Percentiles rank a stretch among this genome's conserved stretches.
Evolutionary conservation across 257 asterid species (phyloP).

Genomic region (Cruciata laevipes): DNA sequence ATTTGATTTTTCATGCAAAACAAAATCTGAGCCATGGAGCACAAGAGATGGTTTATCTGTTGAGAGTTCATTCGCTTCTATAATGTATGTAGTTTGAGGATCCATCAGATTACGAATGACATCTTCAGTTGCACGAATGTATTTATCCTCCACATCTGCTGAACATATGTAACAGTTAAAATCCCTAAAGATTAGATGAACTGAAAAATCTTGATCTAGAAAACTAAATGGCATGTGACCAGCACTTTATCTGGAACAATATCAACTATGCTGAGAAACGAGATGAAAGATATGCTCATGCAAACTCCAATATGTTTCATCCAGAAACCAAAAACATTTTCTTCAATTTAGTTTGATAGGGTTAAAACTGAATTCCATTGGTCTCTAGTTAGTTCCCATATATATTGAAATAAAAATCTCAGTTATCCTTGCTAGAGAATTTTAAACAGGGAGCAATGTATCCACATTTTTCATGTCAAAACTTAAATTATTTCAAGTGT

Average conservation of each 20-base stretch:
- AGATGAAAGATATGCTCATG: neutral
- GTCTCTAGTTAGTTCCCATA: no score
- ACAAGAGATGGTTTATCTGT: constrained; percentile 45
- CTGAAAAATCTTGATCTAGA: neutral
- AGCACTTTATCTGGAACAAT: neutral
- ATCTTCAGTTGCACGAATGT: constrained; percentile 49
- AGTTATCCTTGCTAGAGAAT: neutral
- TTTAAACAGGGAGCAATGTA: neutral
- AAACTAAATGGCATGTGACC: neutral
- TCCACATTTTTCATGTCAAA: neutral
- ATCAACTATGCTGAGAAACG: neutral
- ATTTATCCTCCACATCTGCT: constrained; percentile 56
- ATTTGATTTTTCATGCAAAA: constrained; percentile 32
- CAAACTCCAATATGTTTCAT: neutral
- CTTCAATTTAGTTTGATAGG: no score
- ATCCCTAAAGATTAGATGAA: neutral
- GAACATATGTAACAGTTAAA: constrained; percentile 18
- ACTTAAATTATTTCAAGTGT: neutral
- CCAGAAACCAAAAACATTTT: neutral
- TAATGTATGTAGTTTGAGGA: constrained; percentile 61
- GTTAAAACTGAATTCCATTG: no score
- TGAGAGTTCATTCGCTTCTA: constrained; percentile 50
- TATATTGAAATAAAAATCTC: neutral
- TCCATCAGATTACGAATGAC: constrained; percentile 58
- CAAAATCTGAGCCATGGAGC: constrained; percentile 55